Evolutionary conservation across 2,329 filamentous ascomycete species (phyloP).

Genomic region (Fusarium coffeatum): DNA sequence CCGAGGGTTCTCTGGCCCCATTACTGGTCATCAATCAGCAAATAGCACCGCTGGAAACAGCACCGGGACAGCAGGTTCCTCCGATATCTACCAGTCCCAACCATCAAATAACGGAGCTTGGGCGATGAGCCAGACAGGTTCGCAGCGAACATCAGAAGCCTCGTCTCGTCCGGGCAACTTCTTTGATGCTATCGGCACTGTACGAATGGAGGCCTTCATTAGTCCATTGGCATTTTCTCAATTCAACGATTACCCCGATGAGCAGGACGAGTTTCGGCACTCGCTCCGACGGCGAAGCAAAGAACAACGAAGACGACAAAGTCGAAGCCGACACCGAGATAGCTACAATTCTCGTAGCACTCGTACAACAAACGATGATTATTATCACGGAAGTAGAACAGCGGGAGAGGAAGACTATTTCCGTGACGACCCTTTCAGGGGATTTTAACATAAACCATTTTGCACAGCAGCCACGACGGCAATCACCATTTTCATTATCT

Average conservation of each 20-base stretch:
- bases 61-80: constrained; percentile 68
- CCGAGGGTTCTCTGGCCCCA: constrained; percentile 78
- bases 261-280: constrained; percentile 62
- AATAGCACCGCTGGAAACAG: constrained; percentile 70
- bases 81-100: constrained; percentile 70
- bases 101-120: constrained; percentile 59
- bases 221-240: constrained; percentile 66
- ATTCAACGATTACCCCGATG: constrained; percentile 60
- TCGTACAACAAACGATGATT: constrained; percentile 59
- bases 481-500: constrained; percentile 25
- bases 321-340: constrained; percentile 66
- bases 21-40: constrained; percentile 58
- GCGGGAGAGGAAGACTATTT: constrained; percentile 67
- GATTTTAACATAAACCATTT: constrained; percentile 59
- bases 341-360: constrained; percentile 61
- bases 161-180: constrained; percentile 70
- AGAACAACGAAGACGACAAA: constrained; percentile 63
- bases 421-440: constrained; percentile 70
- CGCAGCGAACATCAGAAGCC: constrained; percentile 66
- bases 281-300: constrained; percentile 65
- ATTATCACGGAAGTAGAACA: constrained; percentile 59
- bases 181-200: constrained; percentile 89
- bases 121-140: constrained; percentile 59
- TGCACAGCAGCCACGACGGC: constrained; percentile 19
- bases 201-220: constrained; percentile 98